phyloP scores from a whole-genome alignment of 2,329 filamentous ascomycete genomes.

The Verticillium isaacii region DNA sequence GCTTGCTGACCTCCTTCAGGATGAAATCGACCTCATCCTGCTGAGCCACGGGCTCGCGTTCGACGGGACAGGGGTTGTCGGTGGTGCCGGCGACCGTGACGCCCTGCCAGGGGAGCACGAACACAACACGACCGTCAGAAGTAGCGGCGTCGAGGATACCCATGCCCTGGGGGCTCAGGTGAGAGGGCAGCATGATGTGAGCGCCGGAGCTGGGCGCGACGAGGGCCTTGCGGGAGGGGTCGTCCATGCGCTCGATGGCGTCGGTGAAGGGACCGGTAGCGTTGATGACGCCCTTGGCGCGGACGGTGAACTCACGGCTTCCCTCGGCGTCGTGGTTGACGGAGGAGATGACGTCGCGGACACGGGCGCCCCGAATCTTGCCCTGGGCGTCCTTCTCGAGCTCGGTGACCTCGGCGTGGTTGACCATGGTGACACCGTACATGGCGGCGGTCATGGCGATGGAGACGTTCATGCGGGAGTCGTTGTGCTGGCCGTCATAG shows the following conservation, averaged over 20 bases:
- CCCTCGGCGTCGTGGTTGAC: conserved; percentile 52
- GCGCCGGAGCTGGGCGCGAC: conserved; percentile 77
- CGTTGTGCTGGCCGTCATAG: conserved; percentile 84
- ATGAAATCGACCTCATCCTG: conserved; percentile 82
- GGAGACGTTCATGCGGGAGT: conserved; percentile 83
- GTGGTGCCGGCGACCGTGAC: conserved; percentile 83
- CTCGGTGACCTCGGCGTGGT: conserved; percentile 73
- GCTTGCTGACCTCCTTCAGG: conserved; percentile 70
- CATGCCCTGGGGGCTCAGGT: conserved; percentile 75
- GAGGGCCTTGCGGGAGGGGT: conserved; percentile 62
- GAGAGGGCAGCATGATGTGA: conserved; percentile 77
- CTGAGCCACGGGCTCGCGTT: conserved; percentile 64
- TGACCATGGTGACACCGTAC: conserved; percentile 75
- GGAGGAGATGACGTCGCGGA: conserved; percentile 53
- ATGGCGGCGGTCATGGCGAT: conserved; percentile 75
- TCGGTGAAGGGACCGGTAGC: conserved; percentile 81
- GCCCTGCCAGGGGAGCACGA: conserved; percentile 83
- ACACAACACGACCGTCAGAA: conserved; percentile 82
- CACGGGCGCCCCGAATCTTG: conserved; percentile 61
- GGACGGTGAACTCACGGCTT: conserved; percentile 59
- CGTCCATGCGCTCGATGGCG: conserved; percentile 75
- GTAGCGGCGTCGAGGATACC: conserved; percentile 77
- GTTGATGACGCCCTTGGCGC: conserved; percentile 77
- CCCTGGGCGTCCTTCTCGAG: conserved; percentile 68
- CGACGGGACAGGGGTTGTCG: conserved; percentile 66